A percentile compares a stretch with the other conserved stretches of the same genome.
Evolutionary conservation across 139 green algal genomes (phyloP).

Genomic region (Micractinium sp.): DNA sequence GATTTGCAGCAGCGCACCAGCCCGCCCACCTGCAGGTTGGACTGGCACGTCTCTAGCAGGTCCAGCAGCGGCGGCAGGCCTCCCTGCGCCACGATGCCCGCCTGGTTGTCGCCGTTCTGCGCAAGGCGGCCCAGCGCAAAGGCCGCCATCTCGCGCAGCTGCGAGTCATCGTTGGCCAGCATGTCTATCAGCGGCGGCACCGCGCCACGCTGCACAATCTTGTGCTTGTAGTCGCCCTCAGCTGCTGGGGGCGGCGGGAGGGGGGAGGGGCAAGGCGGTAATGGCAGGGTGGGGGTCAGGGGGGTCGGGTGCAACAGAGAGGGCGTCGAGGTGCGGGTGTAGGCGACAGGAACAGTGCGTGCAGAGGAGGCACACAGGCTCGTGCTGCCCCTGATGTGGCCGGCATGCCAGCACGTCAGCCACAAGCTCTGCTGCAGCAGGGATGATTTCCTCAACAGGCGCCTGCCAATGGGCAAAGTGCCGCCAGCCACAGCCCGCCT

Average conservation of each 20-base stretch:
- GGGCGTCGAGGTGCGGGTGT: too few relatives aligned
- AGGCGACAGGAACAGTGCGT: too few relatives aligned
- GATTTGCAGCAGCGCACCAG: too few relatives aligned
- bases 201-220: slow-evolving; percentile 94
- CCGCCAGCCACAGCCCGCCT: neutral
- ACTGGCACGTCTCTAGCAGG: slow-evolving; percentile 86
- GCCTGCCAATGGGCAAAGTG: neutral
- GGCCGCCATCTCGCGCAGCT: slow-evolving; percentile 96
- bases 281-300: neutral
- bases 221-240: slow-evolving; percentile 82
- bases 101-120: slow-evolving; percentile 96
- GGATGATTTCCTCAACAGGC: neutral
- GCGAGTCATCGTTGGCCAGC: slow-evolving; percentile 76
- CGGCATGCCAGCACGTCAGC: too few relatives aligned
- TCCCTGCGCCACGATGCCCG: slow-evolving; percentile 81
- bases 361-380: too few relatives aligned
- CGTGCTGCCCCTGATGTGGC: neutral
- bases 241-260: slow-evolving; percentile 20
- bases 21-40: slow-evolving; percentile 79
- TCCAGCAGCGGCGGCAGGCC: slow-evolving; percentile 89
- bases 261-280: neutral
- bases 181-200: slow-evolving; percentile 95
- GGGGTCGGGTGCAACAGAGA: neutral
- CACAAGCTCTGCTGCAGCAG: neutral
- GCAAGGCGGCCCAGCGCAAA: slow-evolving; percentile 97